Evolutionary conservation across 805 yeast species (phyloP).

Genomic region (Candida morakotiae): DNA sequence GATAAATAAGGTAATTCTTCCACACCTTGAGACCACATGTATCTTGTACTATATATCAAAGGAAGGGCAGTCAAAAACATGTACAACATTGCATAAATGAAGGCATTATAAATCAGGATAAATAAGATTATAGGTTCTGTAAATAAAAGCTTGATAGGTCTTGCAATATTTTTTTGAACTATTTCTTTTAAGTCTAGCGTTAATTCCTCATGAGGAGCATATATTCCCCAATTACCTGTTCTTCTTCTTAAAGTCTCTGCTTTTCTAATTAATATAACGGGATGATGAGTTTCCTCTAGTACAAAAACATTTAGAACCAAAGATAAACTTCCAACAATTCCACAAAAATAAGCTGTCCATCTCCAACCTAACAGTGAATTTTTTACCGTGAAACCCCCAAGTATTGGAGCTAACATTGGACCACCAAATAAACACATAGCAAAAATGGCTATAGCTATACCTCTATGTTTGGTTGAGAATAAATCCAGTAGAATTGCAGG

Average conservation of each 20-base stretch:
- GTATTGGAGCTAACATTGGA: conserved; percentile 78
- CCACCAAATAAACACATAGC: conserved; percentile 72
- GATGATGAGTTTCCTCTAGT: conserved; percentile 39
- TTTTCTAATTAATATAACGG: conserved; percentile 28
- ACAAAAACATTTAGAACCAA: conserved; percentile 25
- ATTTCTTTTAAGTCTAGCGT: conserved; percentile 27
- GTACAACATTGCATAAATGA: conserved; percentile 46
- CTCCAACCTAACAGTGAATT: conserved; percentile 48
- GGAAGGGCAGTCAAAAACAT: conserved; percentile 43
- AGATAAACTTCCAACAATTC: conserved; percentile 32
- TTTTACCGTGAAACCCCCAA: conserved; percentile 40
- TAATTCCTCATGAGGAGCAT: conserved; percentile 36
- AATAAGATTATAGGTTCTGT: conserved; percentile 41
- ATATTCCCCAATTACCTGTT: conserved; percentile 41
- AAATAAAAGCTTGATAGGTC: conserved; percentile 37
- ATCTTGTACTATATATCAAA: conserved; percentile 47
- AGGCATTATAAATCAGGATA: conserved; percentile 44
- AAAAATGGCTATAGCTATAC: conserved; percentile 69
- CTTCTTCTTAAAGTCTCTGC: conserved; percentile 36
- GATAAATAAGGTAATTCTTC: conserved; percentile 79
- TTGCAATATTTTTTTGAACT: conserved; percentile 28
- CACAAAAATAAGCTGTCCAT: conserved; percentile 52
- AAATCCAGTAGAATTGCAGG: conserved; percentile 87
- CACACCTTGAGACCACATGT: conserved; percentile 56
- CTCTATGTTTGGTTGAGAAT: conserved; percentile 63